Evolutionary conservation across 2,329 filamentous ascomycete genomes (phyloP), one percentile per base, ranked within the genome.

Genomic region (Fusarium xyrophilum): DNA sequence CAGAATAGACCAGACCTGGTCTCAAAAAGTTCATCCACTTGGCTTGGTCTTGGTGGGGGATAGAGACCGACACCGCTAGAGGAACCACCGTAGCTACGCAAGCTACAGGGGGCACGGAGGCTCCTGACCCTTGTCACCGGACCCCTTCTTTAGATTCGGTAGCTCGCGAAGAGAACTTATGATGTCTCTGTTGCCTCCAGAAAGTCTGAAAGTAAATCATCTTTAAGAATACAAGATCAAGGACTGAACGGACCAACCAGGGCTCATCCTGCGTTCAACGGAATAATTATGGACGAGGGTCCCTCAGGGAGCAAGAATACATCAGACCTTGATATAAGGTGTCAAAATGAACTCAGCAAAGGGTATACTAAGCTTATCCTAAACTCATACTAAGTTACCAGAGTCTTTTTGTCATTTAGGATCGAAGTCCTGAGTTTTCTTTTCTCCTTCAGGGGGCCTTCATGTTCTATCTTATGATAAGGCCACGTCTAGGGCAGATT

Each of bases 51-150:
- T 69, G 55, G 67, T 64, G 67, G 67, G 63, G 66, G 63, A 60
- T 42, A 63, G 35, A 25, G 32, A 40, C 44, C 21, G 30, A 36
- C 39, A 53, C 50, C 38, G 38, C 36, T 42, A 56, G 15, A 44
- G n/a, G 15, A 44, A 39, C 27, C 62, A 48, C 62, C 46, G 39
- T 43, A 68, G 53, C 56, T 63, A 38, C 52, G 43, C 47, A 51
- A 67, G 62, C 55, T 65, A 56, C 66, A 67, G 53, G 66, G 66
- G 50, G 43, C 28, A 15, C n/a, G 10, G 48, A 52, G 43, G 40
- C 56, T 68, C 33, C 61, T 67, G 58, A 55, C 44, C 63, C 63
- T 42, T 39, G 63, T 69, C 53, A 44, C 48, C 58, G 38, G 61
- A 69, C 57, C 65, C 65, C 38, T 55, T 53, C 36, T 30, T 19